Evolutionary conservation across 495 filamentous ascomycete genomes (phyloP).

Genomic region (Tetracladium setigerum): DNA sequence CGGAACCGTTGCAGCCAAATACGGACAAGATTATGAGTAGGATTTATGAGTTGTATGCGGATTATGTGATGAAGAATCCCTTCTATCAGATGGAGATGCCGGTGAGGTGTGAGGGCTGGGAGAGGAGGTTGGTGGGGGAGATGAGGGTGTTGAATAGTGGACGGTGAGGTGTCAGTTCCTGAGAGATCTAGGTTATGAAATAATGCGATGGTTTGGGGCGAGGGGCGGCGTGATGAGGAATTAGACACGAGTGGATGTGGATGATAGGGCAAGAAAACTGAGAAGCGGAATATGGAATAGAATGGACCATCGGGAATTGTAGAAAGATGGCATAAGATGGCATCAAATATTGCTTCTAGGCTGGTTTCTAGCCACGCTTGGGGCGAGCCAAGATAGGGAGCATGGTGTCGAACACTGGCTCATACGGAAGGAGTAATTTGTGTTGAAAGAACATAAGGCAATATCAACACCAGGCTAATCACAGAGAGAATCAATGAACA

Average conservation of each 20-base stretch:
- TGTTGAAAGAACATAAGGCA: no score
- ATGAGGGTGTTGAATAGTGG: constrained; percentile 52
- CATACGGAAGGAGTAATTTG: no score
- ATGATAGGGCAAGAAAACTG: not conserved
- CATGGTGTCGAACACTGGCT: not conserved
- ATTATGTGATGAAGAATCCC: constrained; percentile 99
- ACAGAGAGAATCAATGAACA: not conserved
- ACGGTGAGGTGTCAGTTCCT: constrained; percentile 9
- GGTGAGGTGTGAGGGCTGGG: constrained; percentile 88
- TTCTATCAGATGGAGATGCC: constrained; percentile 99
- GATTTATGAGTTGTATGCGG: constrained; percentile 91
- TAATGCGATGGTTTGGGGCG: not conserved
- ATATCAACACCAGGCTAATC: no score
- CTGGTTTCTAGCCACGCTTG: not conserved
- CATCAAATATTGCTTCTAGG: no score
- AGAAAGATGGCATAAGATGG: not conserved
- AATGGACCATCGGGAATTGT: not conserved
- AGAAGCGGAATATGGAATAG: not conserved
- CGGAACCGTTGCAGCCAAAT: constrained; percentile 83
- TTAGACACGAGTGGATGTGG: not conserved
- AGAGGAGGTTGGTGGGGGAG: constrained; percentile 70
- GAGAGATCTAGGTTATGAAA: not conserved
- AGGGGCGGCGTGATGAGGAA: no score
- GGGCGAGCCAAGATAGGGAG: no score
- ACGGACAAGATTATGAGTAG: constrained; percentile 72